These are phyloP conservation scores for Pyrus betulifolia DNA, from an alignment of 306 rosid genomes.

Conservation along the genomic window DNA sequence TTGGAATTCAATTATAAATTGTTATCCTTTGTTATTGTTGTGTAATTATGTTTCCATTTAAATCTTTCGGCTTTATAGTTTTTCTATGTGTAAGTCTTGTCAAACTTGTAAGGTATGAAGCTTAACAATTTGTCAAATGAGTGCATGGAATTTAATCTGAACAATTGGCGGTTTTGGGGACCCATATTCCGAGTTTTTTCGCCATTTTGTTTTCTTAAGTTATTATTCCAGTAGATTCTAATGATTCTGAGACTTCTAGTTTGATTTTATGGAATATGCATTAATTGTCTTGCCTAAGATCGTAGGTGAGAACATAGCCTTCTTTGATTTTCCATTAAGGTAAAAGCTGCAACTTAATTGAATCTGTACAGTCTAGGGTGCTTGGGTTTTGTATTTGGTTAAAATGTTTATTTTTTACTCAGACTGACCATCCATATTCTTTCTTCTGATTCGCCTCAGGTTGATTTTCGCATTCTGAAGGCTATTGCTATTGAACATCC, in stretches of 20 bases:
- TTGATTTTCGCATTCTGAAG: conserved; percentile 66
- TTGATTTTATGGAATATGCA: neutral
- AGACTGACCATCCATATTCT: neutral
- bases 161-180: neutral
- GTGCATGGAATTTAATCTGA: neutral
- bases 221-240: neutral
- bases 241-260: neutral
- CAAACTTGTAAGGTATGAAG: neutral
- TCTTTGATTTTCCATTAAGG: neutral
- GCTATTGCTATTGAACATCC: conserved; percentile 83
- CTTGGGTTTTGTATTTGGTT: neutral
- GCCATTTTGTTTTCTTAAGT: neutral
- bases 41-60: neutral
- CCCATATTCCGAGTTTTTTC: neutral
- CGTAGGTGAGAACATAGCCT: neutral
- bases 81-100: neutral
- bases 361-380: neutral
- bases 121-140: neutral
- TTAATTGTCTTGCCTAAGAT: neutral
- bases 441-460: conserved; percentile 20
- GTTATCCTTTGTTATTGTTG: neutral
- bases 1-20: neutral
- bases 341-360: neutral
- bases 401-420: neutral
- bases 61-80: neutral